These are phyloP conservation scores for Ogataea paradorogensis DNA, from an alignment of 805 yeast species.

Conservation along the genomic window DNA sequence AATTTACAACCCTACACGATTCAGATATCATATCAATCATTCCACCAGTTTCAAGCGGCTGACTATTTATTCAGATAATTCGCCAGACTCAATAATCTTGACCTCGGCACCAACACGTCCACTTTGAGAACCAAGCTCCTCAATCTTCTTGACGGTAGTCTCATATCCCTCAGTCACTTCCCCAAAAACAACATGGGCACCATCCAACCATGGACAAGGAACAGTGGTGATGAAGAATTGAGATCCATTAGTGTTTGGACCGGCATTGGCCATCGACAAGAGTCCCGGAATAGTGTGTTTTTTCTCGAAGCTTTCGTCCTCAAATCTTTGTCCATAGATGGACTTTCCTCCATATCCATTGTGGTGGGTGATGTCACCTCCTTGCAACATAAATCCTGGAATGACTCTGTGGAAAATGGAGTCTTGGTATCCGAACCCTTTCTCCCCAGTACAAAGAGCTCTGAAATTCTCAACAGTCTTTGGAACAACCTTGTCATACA, in stretches of 20 bases:
- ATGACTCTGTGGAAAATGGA: constrained; percentile 94
- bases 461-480: constrained; percentile 96
- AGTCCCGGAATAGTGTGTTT: constrained; percentile 77
- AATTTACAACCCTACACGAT: constrained; percentile 9
- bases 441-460: constrained; percentile 84
- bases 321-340: constrained; percentile 74
- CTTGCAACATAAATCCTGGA: constrained; percentile 96
- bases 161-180: constrained; percentile 85
- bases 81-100: constrained; percentile 56
- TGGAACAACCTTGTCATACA: constrained; percentile 89
- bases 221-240: constrained; percentile 96
- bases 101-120: constrained; percentile 49
- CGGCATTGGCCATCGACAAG: constrained; percentile 96
- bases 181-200: constrained; percentile 94
- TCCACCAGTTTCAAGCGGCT: constrained; percentile 35
- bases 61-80: constrained; percentile 35
- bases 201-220: constrained; percentile 84
- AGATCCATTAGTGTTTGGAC: constrained; percentile 97
- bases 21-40: constrained; percentile 27
- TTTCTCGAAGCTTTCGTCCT: constrained; percentile 71
- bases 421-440: constrained; percentile 84
- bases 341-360: constrained; percentile 93
- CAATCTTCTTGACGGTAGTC: constrained; percentile 79
- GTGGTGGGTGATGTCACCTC: constrained; percentile 80
- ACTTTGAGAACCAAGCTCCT: constrained; percentile 52